Evolutionary conservation across 805 yeast genomes (phyloP).

Genomic region (Wickerhamiella vanderwaltii): DNA sequence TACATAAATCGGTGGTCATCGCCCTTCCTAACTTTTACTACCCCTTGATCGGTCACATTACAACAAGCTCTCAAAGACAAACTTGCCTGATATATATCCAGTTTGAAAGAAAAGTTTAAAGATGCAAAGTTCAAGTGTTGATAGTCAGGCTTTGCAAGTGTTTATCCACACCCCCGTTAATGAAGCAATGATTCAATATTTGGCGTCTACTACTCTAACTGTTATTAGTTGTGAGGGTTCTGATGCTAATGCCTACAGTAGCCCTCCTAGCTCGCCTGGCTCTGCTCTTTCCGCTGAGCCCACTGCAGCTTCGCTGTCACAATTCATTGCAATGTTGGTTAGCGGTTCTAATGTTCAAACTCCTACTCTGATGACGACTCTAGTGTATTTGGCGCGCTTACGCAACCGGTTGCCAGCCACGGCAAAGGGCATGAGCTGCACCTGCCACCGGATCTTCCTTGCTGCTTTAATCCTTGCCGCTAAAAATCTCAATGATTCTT

Average conservation of each 20-base stretch:
- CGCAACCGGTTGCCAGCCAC: constrained; percentile 70
- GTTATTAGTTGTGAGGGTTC: constrained; percentile 29
- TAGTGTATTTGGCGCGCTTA: constrained; percentile 70
- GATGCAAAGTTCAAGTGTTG: no score
- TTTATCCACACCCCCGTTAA: constrained; percentile 33
- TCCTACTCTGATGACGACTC: constrained; percentile 85
- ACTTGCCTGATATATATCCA: no score
- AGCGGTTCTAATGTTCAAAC: constrained; percentile 83
- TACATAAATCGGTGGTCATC: no score
- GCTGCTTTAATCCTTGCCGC: constrained; percentile 89
- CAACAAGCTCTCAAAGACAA: not conserved
- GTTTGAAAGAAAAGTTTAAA: no score
- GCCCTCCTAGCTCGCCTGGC: constrained; percentile 21
- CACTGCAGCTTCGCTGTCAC: constrained; percentile 24
- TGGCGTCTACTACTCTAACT: constrained; percentile 31
- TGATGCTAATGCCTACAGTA: constrained; percentile 15
- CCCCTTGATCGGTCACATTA: not conserved
- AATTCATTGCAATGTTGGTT: constrained; percentile 62
- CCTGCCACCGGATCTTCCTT: constrained; percentile 83
- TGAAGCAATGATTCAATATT: constrained; percentile 31
- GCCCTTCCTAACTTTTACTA: no score
- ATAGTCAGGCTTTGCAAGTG: constrained; percentile 30
- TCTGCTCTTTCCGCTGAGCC: constrained; percentile 20
- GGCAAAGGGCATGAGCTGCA: constrained; percentile 79
- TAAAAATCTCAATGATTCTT: constrained; percentile 80